A percentile compares a stretch with the other conserved stretches of the same genome.
phyloP scores from a whole-genome alignment of 2,329 filamentous ascomycete species.

The Aspergillus jensenii region DNA sequence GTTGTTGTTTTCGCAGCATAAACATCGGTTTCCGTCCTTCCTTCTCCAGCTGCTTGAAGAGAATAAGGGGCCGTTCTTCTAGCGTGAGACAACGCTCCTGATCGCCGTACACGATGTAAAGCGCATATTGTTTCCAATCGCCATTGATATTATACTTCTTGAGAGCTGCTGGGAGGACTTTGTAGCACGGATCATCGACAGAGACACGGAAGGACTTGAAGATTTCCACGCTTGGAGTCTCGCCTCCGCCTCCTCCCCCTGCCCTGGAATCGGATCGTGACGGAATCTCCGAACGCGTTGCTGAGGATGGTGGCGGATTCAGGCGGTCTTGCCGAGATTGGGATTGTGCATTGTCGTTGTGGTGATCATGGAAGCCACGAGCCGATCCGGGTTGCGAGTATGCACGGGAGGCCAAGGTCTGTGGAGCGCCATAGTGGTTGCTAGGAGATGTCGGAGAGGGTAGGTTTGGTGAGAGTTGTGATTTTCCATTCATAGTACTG shows the following conservation, averaged over 20 bases:
- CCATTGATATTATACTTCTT: constrained; percentile 99
- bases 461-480: constrained; percentile 51
- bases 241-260: constrained; percentile 22
- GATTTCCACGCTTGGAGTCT: constrained; percentile 71
- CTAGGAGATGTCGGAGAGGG: constrained; percentile 48
- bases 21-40: constrained; percentile 99
- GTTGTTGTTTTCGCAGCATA: constrained; percentile 77
- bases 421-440: constrained; percentile 36
- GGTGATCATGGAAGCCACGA: constrained; percentile 38
- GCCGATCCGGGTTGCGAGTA: constrained; percentile 37
- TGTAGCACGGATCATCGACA: constrained; percentile 97
- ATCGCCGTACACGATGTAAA: constrained; percentile 99
- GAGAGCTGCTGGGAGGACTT: constrained; percentile 89
- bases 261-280: constrained; percentile 32
- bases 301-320: constrained; percentile 31
- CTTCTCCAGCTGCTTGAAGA: constrained; percentile 96
- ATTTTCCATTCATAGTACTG: constrained; percentile 64
- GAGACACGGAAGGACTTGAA: constrained; percentile 98
- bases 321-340: constrained; percentile 34
- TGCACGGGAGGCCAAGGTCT: constrained; percentile 45
- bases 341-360: constrained; percentile 34
- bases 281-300: constrained; percentile 33
- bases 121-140: constrained; percentile 93
- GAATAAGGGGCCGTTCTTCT: constrained; percentile 88
- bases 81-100: constrained; percentile 90